Percentiles rank a stretch among this genome's conserved stretches.
These are phyloP conservation scores for Hanseniaspora hatyaiensis DNA, from an alignment of 805 yeast genomes.

Conservation along the genomic window DNA sequence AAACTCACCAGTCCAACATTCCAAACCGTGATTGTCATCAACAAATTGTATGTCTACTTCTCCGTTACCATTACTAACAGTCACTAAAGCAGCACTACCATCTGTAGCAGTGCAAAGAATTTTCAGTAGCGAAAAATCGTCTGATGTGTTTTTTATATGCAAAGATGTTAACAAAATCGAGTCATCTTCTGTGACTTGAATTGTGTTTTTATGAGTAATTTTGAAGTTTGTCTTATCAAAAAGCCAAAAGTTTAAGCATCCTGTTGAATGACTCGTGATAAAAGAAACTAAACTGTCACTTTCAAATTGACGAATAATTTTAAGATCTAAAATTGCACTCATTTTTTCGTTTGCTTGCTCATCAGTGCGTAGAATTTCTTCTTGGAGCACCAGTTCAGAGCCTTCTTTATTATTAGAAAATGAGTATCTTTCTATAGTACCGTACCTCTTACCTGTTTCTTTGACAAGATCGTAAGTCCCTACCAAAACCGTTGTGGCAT, in stretches of 20 bases:
- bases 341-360: constrained; percentile 29
- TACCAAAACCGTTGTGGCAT: constrained; percentile 40
- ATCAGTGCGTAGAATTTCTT: not conserved
- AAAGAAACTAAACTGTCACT: constrained; percentile 27
- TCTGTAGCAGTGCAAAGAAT: constrained; percentile 53
- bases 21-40: constrained; percentile 44
- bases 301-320: constrained; percentile 47
- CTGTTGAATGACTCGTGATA: constrained; percentile 70
- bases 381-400: constrained; percentile 21
- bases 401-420: constrained; percentile 15
- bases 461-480: constrained; percentile 76
- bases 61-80: constrained; percentile 21
- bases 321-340: constrained; percentile 69
- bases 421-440: constrained; percentile 40
- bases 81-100: constrained; percentile 45
- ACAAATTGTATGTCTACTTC: not conserved
- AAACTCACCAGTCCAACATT: constrained; percentile 81
- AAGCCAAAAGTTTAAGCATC: constrained; percentile 58
- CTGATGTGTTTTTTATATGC: constrained; percentile 29
- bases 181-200: constrained; percentile 39
- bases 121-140: constrained; percentile 30
- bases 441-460: constrained; percentile 48
- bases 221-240: constrained; percentile 18
- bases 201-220: constrained; percentile 25
- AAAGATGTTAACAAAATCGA: constrained; percentile 50